These are phyloP conservation scores for Auriculariales sp. DNA, from an alignment of 768 basidiomycete genomes.

Conservation along the genomic window DNA sequence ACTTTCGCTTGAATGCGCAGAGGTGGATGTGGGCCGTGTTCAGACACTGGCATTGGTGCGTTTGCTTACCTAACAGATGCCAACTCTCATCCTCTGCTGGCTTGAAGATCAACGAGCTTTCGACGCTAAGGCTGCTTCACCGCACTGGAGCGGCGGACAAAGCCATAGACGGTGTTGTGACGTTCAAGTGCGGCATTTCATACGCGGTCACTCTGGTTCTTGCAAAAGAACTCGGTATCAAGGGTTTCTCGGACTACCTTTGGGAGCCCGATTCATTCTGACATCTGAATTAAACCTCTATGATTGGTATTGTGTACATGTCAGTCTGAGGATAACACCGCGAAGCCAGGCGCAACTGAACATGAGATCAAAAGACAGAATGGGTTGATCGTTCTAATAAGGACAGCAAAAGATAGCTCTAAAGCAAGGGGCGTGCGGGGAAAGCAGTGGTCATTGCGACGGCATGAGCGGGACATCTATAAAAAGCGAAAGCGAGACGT, in stretches of 20 bases:
- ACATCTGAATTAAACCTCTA: no score
- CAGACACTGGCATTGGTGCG: slow-evolving; percentile 46
- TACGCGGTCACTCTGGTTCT: slow-evolving; percentile 39
- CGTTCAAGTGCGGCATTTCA: slow-evolving; percentile 61
- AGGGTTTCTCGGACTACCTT: slow-evolving; percentile 42
- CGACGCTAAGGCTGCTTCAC: slow-evolving; percentile 49
- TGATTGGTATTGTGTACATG: no score
- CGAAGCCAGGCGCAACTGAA: no score
- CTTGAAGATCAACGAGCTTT: slow-evolving; percentile 49
- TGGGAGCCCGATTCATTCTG: slow-evolving; percentile 33
- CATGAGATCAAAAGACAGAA: no score
- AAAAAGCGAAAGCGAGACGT: no score
- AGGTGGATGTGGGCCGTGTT: slow-evolving; percentile 54
- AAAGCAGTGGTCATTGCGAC: no score
- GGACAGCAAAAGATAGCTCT: no score
- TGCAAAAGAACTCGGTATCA: slow-evolving; percentile 43
- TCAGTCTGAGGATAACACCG: no score
- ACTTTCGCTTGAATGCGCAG: slow-evolving; percentile 52
- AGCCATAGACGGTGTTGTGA: slow-evolving; percentile 47
- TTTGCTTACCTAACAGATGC: slow-evolving; percentile 6
- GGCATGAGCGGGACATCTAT: no score
- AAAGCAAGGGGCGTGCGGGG: no score
- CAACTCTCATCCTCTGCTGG: not conserved
- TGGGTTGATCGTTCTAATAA: no score
- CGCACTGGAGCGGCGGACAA: slow-evolving; percentile 45